Percentiles rank a stretch among this genome's conserved stretches.
phyloP scores from a whole-genome alignment of 768 basidiomycete genomes.

The Mycena chlorophos region DNA sequence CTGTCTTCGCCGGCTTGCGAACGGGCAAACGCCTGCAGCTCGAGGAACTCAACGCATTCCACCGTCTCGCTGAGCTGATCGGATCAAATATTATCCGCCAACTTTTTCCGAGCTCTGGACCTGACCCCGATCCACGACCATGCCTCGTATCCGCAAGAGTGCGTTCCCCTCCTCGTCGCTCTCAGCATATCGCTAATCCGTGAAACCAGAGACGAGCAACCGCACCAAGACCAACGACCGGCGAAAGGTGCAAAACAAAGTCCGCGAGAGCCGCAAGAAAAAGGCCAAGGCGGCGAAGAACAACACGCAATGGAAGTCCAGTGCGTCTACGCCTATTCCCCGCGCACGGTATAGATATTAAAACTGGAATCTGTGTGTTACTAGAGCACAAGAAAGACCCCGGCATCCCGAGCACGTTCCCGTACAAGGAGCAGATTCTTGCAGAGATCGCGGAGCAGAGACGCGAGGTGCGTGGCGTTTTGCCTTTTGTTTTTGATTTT shows the following conservation, averaged over 20 bases:
- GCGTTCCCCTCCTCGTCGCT: conserved; percentile 21
- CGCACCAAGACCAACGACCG: conserved; percentile 73
- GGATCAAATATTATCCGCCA: too few species aligned
- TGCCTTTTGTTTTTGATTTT: background rate
- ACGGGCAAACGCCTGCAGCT: too few species aligned
- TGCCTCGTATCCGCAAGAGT: conserved; percentile 65
- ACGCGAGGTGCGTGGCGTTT: conserved; percentile 52
- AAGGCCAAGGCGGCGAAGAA: conserved; percentile 71
- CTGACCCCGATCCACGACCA: background rate
- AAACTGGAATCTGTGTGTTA: conserved; percentile 8
- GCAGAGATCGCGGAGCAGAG: conserved; percentile 87
- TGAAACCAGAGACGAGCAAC: conserved; percentile 75
- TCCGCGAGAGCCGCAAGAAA: conserved; percentile 77
- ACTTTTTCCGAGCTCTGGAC: too few species aligned
- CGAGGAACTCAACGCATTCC: too few species aligned
- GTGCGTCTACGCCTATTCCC: conserved; percentile 44
- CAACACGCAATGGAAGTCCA: conserved; percentile 85
- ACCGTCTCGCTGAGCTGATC: too few species aligned
- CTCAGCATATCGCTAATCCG: conserved; percentile 15
- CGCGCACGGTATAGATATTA: background rate
- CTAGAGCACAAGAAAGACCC: conserved; percentile 84
- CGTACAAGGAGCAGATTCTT: conserved; percentile 91
- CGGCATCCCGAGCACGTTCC: conserved; percentile 91
- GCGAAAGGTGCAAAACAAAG: conserved; percentile 71
- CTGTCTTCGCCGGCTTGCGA: too few species aligned